phyloP scores from a whole-genome alignment of 2,329 filamentous ascomycete species.

The Venturia effusa region DNA sequence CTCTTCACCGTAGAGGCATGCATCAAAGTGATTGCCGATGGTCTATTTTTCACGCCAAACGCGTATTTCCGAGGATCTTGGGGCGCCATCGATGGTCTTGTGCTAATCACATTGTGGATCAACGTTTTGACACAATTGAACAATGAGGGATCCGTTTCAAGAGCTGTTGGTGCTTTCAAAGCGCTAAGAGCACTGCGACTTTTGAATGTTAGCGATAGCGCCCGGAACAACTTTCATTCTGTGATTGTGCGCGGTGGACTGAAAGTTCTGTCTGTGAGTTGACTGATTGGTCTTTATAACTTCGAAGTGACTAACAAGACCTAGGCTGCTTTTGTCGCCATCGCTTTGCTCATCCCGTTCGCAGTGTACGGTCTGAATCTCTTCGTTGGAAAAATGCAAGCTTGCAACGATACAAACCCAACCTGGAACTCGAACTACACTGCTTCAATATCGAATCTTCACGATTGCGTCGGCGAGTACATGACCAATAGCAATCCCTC shows the following conservation, averaged over 20 bases:
- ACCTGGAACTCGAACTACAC: not conserved
- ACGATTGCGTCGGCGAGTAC: constrained; percentile 78
- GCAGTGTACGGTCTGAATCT: constrained; percentile 92
- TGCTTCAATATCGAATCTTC: constrained; percentile 46
- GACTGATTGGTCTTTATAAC: not conserved
- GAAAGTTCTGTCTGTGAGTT: constrained; percentile 74
- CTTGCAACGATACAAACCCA: constrained; percentile 61
- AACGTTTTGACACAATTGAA: constrained; percentile 77
- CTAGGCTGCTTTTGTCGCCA: constrained; percentile 76
- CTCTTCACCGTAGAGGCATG: constrained; percentile 77
- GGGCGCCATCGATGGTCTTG: constrained; percentile 90
- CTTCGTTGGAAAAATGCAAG: constrained; percentile 70
- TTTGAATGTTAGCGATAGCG: constrained; percentile 92
- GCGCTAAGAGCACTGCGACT: constrained; percentile 82
- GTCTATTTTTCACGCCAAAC: constrained; percentile 92
- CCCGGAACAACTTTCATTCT: constrained; percentile 91
- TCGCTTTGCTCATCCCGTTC: constrained; percentile 90
- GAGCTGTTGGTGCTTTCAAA: constrained; percentile 94
- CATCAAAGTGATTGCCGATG: constrained; percentile 92
- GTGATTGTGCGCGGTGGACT: constrained; percentile 87
- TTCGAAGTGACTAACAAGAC: not conserved
- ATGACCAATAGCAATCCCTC: constrained; percentile 60
- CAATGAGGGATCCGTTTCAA: constrained; percentile 73
- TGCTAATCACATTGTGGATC: constrained; percentile 88
- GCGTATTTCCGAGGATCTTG: constrained; percentile 94